These are phyloP conservation scores for Arthrobotrys megalospora DNA, from an alignment of 2,329 filamentous ascomycete genomes.

Conservation along the genomic window DNA sequence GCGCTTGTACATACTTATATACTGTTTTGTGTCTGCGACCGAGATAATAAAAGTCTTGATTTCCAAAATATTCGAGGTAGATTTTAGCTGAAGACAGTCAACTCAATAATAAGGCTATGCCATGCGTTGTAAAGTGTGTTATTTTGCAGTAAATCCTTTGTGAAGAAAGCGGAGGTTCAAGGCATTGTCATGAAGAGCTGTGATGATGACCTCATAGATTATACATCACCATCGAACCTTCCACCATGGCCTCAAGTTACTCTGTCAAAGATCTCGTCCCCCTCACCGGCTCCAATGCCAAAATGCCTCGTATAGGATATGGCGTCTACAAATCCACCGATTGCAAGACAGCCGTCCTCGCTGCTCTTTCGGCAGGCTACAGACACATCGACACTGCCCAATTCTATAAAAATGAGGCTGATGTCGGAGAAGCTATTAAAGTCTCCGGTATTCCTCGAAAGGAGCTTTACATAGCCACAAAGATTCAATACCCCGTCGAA, in stretches of 20 bases:
- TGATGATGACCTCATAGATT: background rate
- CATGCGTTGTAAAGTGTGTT: constrained; percentile 43
- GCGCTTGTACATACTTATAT: no score
- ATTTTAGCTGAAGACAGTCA: background rate
- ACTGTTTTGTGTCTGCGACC: no score
- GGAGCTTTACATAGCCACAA: constrained; percentile 79
- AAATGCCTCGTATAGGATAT: constrained; percentile 78
- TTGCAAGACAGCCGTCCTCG: constrained; percentile 74
- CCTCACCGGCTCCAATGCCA: constrained; percentile 45
- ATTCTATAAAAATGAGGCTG: constrained; percentile 78
- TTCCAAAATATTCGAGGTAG: background rate
- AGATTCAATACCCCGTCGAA: constrained; percentile 73
- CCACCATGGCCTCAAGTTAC: constrained; percentile 20
- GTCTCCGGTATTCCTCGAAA: constrained; percentile 73
- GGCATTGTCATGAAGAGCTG: background rate
- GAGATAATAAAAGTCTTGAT: background rate
- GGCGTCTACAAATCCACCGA: constrained; percentile 77
- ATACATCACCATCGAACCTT: background rate
- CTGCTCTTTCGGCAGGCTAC: constrained; percentile 74
- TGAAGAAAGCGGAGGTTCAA: background rate
- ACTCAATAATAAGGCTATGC: background rate
- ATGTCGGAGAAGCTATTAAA: constrained; percentile 77
- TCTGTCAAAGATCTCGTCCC: constrained; percentile 42
- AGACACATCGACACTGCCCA: constrained; percentile 79
- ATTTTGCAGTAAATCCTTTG: background rate